phyloP scores from a whole-genome alignment of 1,284 basidiomycete species.

The Ceratobasidium papillatum region DNA sequence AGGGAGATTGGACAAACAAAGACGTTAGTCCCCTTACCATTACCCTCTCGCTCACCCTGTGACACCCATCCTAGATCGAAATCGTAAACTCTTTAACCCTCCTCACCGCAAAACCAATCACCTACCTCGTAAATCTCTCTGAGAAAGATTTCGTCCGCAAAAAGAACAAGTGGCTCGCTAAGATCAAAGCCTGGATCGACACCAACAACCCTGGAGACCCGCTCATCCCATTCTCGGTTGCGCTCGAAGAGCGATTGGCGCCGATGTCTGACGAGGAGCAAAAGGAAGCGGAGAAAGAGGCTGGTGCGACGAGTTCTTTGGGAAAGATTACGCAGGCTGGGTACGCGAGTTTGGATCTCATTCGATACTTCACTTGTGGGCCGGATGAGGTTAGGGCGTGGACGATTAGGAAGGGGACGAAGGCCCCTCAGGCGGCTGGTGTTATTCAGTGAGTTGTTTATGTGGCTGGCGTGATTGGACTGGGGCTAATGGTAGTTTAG shows the following conservation, averaged over 20 bases:
- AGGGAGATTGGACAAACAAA: slow-evolving; percentile 95
- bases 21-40: slow-evolving; percentile 71
- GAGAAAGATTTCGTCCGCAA: slow-evolving; percentile 96
- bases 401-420: slow-evolving; percentile 94
- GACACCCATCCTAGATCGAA: slow-evolving; percentile 73
- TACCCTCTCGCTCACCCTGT: neutral
- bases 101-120: slow-evolving; percentile 96
- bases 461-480: slow-evolving; percentile 45
- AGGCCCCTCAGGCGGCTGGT: slow-evolving; percentile 97
- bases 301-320: slow-evolving; percentile 75
- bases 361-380: slow-evolving; percentile 97
- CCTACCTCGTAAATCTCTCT: slow-evolving; percentile 97
- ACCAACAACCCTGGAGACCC: slow-evolving; percentile 95
- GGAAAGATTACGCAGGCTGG: slow-evolving; percentile 94
- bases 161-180: slow-evolving; percentile 99
- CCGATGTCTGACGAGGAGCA: slow-evolving; percentile 74
- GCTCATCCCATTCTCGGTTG: slow-evolving; percentile 97
- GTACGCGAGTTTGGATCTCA: slow-evolving; percentile 86
- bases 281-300: slow-evolving; percentile 77
- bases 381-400: slow-evolving; percentile 97
- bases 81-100: slow-evolving; percentile 93
- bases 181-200: slow-evolving; percentile 99
- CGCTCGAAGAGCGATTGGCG: slow-evolving; percentile 91
- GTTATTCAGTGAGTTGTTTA: slow-evolving; percentile 86
- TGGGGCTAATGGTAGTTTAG: slow-evolving; percentile 52